A percentile compares a stretch with the other conserved stretches of the same genome.
phyloP scores from a whole-genome alignment of 2,329 filamentous ascomycete genomes.

The Fusarium sp. region DNA sequence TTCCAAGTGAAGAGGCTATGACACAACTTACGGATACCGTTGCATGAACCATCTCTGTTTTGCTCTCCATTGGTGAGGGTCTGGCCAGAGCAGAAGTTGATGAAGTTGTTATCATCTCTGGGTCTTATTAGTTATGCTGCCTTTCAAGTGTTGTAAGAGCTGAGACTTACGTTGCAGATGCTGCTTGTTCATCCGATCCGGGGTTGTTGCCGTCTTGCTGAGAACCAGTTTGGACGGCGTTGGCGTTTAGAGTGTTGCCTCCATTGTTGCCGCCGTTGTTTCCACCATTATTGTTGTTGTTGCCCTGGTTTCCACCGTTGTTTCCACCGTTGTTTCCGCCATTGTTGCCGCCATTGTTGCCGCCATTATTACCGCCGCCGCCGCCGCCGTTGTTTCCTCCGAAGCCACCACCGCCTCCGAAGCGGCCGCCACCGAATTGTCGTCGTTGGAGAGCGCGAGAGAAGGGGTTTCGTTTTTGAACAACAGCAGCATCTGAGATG shows the following conservation, averaged over 20 bases:
- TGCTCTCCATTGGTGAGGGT: constrained; percentile 73
- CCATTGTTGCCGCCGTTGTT: constrained; percentile 37
- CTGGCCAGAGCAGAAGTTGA: constrained; percentile 71
- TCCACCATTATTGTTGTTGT: constrained; percentile 44
- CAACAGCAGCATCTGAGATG: constrained; percentile 61
- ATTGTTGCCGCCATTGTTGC: constrained; percentile 47
- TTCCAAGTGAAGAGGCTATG: not conserved
- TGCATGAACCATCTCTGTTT: constrained; percentile 71
- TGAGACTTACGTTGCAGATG: constrained; percentile 65
- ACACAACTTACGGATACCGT: constrained; percentile 67
- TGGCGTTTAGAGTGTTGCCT: constrained; percentile 54
- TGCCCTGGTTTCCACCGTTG: constrained; percentile 36
- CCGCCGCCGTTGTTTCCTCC: constrained; percentile 47
- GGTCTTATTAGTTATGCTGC: constrained; percentile 38
- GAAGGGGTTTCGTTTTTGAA: constrained; percentile 56
- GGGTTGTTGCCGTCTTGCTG: constrained; percentile 62
- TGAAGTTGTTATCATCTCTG: constrained; percentile 71
- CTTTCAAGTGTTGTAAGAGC: not conserved
- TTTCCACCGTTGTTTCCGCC: constrained; percentile 46
- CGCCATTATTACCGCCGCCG: constrained; percentile 38
- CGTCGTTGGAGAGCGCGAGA: constrained; percentile 57
- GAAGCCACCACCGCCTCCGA: constrained; percentile 33
- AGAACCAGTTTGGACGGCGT: constrained; percentile 65
- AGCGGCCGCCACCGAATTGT: constrained; percentile 53
- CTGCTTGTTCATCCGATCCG: constrained; percentile 61